Percentiles rank a stretch among this genome's conserved stretches.
phyloP scores from a whole-genome alignment of 306 rosid species.

The Sechiopsis laciniata region DNA sequence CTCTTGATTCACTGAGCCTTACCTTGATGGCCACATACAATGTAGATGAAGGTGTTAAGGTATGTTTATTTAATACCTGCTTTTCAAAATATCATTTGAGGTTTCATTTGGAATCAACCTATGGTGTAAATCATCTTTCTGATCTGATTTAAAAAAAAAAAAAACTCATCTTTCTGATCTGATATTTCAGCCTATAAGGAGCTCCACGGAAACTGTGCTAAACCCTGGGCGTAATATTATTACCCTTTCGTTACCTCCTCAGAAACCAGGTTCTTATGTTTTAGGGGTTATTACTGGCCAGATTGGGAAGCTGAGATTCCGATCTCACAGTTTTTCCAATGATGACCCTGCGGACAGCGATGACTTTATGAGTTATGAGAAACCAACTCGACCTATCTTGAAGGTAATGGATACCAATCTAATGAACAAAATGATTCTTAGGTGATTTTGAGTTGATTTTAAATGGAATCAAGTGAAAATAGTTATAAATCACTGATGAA shows the following conservation, averaged over 20 bases:
- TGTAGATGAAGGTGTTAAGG: constrained; percentile 97
- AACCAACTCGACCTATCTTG: constrained; percentile 84
- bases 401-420: constrained; percentile 48
- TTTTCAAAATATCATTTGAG: neutral
- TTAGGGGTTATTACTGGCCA: constrained; percentile 95
- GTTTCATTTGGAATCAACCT: constrained; percentile 8
- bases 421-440: neutral
- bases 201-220: constrained; percentile 63
- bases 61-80: constrained; percentile 26
- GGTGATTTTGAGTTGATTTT: no score
- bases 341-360: constrained; percentile 85
- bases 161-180: constrained; percentile 27
- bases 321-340: constrained; percentile 95
- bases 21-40: constrained; percentile 73
- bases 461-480: no score
- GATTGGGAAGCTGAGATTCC: constrained; percentile 78
- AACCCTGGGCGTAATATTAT: constrained; percentile 88
- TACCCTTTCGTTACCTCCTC: constrained; percentile 87
- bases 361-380: constrained; percentile 97
- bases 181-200: constrained; percentile 63
- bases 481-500: no score
- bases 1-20: constrained; percentile 86
- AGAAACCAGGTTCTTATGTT: constrained; percentile 94
- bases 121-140: constrained; percentile 24
- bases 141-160: no score